A percentile compares a stretch with the other conserved stretches of the same genome.
Evolutionary conservation across 768 basidiomycete genomes (phyloP).

Genomic region (Cystofilobasidium ferigula): DNA sequence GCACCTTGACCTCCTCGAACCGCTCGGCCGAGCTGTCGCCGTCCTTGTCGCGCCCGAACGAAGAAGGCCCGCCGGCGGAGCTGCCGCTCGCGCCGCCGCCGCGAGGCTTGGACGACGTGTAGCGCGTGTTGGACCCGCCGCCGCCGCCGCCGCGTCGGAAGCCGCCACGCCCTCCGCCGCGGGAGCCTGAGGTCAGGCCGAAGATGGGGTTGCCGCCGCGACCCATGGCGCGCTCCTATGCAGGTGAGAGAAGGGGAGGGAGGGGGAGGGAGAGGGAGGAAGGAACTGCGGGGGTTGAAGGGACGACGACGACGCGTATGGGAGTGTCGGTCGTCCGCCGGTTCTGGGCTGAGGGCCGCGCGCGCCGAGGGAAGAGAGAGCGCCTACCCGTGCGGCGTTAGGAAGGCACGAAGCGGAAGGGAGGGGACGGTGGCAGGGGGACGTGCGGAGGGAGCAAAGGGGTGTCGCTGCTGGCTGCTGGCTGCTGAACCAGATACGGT

Average conservation of each 20-base stretch:
- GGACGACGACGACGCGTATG: too few relatives aligned
- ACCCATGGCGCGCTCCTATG: background rate
- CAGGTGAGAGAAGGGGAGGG: background rate
- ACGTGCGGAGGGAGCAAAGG: too few relatives aligned
- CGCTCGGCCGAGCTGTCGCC: constrained; percentile 74
- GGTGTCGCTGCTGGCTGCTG: too few relatives aligned
- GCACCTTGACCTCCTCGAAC: constrained; percentile 64
- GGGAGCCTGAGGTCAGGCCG: constrained; percentile 28
- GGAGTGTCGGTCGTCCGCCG: too few relatives aligned
- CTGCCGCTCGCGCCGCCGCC: constrained; percentile 29
- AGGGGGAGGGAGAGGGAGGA: too few relatives aligned
- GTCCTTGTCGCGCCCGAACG: constrained; percentile 63
- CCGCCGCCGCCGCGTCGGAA: constrained; percentile 27
- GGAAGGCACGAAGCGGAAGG: too few relatives aligned
- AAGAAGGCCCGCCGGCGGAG: constrained; percentile 44
- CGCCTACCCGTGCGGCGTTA: too few relatives aligned
- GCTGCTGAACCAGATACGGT: too few relatives aligned
- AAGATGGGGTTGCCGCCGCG: constrained; percentile 29
- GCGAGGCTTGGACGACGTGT: constrained; percentile 24
- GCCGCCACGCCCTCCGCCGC: constrained; percentile 26
- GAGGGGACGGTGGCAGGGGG: too few relatives aligned
- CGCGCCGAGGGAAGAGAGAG: too few relatives aligned
- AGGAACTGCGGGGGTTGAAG: too few relatives aligned
- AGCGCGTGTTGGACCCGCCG: constrained; percentile 36
- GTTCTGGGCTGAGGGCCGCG: too few relatives aligned